Evolutionary conservation across 305 asterid species (phyloP).

Genomic region (Fraxinus latifolia): DNA sequence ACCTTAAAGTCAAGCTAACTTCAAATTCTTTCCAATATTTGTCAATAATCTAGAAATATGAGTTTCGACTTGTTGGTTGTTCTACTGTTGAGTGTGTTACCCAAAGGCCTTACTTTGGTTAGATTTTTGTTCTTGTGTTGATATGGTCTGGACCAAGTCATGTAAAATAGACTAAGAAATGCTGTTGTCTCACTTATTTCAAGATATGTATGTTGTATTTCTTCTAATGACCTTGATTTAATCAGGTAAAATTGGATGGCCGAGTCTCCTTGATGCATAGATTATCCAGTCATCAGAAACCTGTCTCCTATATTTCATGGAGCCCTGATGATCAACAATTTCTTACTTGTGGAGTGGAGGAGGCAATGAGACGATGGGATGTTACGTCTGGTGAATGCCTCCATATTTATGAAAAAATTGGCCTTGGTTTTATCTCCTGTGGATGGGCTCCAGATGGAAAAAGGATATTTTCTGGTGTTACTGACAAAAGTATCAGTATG

Average conservation of each 20-base stretch:
- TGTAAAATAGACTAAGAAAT: background rate
- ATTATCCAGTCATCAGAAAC: constrained; percentile 58
- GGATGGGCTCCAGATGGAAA: constrained; percentile 78
- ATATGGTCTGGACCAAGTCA: background rate
- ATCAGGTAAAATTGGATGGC: constrained; percentile 52
- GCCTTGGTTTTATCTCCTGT: constrained; percentile 70
- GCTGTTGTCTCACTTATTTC: background rate
- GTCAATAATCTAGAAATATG: background rate
- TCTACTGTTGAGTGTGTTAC: background rate
- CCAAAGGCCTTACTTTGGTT: constrained; percentile 3
- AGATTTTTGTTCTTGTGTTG: background rate
- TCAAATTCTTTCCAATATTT: background rate
- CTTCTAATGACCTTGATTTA: constrained; percentile 16
- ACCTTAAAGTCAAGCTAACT: background rate
- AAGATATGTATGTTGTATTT: background rate
- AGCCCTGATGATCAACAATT: constrained; percentile 65
- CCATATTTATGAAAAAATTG: constrained; percentile 49
- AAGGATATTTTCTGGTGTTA: constrained; percentile 56
- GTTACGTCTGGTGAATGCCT: constrained; percentile 61
- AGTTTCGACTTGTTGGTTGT: constrained; percentile 3
- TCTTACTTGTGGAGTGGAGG: constrained; percentile 86
- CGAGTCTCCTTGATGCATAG: constrained; percentile 43
- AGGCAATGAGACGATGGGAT: constrained; percentile 75
- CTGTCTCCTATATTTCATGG: constrained; percentile 73
- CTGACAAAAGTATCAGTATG: constrained; percentile 71